Percentiles rank a stretch among this genome's conserved stretches.
Evolutionary conservation across 176 grass and related monocot genomes (phyloP).

Genomic region (Rhynchospora breviuscula): DNA sequence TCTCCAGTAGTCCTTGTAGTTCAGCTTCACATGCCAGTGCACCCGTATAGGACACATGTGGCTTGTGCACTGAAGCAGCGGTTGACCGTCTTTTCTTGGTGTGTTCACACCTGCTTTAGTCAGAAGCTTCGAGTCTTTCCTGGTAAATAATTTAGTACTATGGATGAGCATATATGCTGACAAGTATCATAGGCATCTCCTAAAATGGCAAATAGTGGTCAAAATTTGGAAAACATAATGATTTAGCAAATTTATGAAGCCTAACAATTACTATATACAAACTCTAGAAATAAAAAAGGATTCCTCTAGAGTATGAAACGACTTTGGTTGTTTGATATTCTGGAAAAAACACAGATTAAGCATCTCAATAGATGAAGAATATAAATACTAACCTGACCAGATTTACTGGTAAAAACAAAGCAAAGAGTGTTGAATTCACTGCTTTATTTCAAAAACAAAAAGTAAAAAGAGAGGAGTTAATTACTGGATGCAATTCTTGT

Average conservation of each 20-base stretch:
- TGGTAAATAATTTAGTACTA: slow-evolving; percentile 9
- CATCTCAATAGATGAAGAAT: neutral
- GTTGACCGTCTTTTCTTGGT: slow-evolving; percentile 53
- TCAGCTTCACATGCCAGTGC: slow-evolving; percentile 96
- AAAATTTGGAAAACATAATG: neutral
- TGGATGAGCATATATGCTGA: neutral
- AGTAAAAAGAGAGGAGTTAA: neutral
- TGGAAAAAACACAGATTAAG: neutral
- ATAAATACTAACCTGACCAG: neutral
- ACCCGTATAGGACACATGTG: slow-evolving; percentile 89
- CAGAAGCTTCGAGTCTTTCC: slow-evolving; percentile 48
- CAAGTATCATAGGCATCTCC: neutral
- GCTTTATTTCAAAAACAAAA: too few species aligned
- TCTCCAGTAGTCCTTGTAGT: slow-evolving; percentile 97
- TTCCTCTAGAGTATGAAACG: neutral
- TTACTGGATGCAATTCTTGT: slow-evolving; percentile 74
- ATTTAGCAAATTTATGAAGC: neutral
- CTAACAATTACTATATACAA: neutral
- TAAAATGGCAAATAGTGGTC: neutral
- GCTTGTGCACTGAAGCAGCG: slow-evolving; percentile 68
- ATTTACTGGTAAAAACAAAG: neutral
- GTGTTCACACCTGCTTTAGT: slow-evolving; percentile 57
- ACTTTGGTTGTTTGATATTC: neutral
- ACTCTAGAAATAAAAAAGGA: neutral
- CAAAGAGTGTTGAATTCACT: neutral